Base-by-base conservation (phyloP, 2,329 filamentous ascomycete species). In the Emmonsia crescens region DNA sequence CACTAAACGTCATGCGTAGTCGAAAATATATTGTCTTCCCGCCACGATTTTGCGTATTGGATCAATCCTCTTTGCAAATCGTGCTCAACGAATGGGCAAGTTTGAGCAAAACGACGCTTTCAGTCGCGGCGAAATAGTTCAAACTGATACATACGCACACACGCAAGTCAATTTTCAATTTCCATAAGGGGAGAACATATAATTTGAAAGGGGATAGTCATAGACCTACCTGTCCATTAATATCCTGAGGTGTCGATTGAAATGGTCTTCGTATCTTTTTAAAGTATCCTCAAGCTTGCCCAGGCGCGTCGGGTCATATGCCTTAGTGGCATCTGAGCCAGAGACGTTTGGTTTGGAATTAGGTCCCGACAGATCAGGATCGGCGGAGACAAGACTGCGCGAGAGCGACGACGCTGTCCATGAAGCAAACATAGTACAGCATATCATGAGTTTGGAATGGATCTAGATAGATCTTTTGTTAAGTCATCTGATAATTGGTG, bases 41-140 rank as follows among this genome's bases (percentile, higher is more conserved):
- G 33, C 33, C 48, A 16, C 21, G 24, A 19, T 57, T 57, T 29
- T 54, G 36, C 10, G 36, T 9, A 14, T 27, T 40, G 27, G 29
- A 59, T 76, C 71, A 75, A 51, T 77, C 75, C 24, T 77, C 75
- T 61, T 75, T 76, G 64, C 71, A 72, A 61, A 77, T 75, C 3
- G 74, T 72, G 63, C 74, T 76, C 55, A 77, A 62, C 0, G 75
- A 73, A 63, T 77, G 75, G 12, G 75, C 75, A 19, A 99, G 79
- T 66, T 92, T 93, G 64, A 97, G 78, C 66, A 99, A 81, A 21
- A 96, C 94, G 2, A 96, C 93, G 46, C 94, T 97, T 78, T 99
- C 94, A 0, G 94, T 97, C 0, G 94, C 94, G 2, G 94, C 94
- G 69, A 96, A 95, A 75, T 97, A 96, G 69, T 99, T 97, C 65